Percentiles rank a stretch among this genome's conserved stretches.
Evolutionary conservation across 345 rosid species (phyloP).

Genomic region (Firmiana major): DNA sequence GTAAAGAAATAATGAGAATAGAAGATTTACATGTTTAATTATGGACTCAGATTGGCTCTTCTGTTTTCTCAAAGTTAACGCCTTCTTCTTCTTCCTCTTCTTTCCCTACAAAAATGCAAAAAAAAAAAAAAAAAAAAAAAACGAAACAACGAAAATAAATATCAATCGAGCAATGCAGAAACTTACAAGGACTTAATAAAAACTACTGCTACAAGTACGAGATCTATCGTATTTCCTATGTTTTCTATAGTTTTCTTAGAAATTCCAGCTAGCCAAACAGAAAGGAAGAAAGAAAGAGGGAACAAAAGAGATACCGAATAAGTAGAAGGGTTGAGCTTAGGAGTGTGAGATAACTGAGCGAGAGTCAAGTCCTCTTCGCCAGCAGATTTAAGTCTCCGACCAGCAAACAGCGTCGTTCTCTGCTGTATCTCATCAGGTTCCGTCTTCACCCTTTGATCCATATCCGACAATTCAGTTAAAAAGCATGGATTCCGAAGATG

Average conservation of each 20-base stretch:
- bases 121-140: too few species aligned
- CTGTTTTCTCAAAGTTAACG: not conserved
- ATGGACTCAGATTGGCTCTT: conserved; percentile 29
- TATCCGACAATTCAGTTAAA: conserved; percentile 6
- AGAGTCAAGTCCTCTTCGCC: conserved; percentile 1
- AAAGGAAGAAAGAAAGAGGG: not conserved
- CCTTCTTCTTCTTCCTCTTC: not conserved
- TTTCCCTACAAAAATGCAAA: conserved; percentile 16
- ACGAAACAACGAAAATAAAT: not conserved
- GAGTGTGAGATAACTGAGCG: conserved; percentile 2
- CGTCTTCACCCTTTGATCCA: conserved; percentile 14
- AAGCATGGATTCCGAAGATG: not conserved
- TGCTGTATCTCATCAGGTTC: conserved; percentile 10
- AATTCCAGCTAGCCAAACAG: conserved; percentile 1
- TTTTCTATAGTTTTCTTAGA: not conserved
- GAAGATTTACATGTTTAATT: conserved; percentile 14
- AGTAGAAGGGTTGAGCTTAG: not conserved
- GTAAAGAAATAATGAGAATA: not conserved
- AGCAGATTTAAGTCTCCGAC: not conserved
- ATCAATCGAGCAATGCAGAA: conserved; percentile 5
- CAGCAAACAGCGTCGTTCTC: not conserved
- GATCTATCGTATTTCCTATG: not conserved
- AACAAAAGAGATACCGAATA: not conserved
- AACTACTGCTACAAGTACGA: not conserved
- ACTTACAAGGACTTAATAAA: not conserved